A percentile compares a stretch with the other conserved stretches of the same genome.
phyloP scores from a whole-genome alignment of 495 filamentous ascomycete species.

The Neurospora sp. region DNA sequence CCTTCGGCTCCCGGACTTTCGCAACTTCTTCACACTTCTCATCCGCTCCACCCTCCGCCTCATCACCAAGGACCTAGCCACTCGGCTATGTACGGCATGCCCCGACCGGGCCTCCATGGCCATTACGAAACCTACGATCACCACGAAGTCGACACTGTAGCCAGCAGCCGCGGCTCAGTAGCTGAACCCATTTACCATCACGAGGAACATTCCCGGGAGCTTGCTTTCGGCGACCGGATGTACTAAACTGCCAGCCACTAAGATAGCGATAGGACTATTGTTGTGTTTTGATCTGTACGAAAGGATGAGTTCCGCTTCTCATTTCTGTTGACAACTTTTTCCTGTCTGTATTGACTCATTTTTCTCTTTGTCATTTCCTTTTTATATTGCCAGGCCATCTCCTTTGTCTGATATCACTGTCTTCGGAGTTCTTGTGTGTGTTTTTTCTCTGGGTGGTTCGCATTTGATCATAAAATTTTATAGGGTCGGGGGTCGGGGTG shows the following conservation, averaged over 20 bases:
- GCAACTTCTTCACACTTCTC: conserved; percentile 14
- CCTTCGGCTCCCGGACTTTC: conserved; percentile 12
- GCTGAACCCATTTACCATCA: conserved; percentile 31
- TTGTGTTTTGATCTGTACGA: neutral
- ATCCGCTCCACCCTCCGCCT: conserved; percentile 2
- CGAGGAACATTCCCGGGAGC: conserved; percentile 28
- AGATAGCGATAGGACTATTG: neutral
- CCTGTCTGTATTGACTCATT: neutral
- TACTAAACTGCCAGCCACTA: conserved; percentile 18
- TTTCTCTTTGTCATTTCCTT: neutral
- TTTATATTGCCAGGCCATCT: neutral
- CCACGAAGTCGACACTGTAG: conserved; percentile 30
- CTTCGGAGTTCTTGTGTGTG: neutral
- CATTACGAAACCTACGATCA: conserved; percentile 38
- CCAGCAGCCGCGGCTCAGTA: conserved; percentile 21
- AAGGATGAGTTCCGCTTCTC: neutral
- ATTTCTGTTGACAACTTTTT: neutral
- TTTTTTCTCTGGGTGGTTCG: neutral
- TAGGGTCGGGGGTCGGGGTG: neutral
- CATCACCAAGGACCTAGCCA: conserved; percentile 15
- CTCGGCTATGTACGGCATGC: conserved; percentile 20
- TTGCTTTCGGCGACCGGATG: conserved; percentile 32
- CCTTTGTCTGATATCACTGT: neutral
- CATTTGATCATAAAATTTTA: neutral
- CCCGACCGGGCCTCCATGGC: conserved; percentile 16